A percentile compares a stretch with the other conserved stretches of the same genome.
Conservation (phyloP, 805 yeast genomes). For the Monosporozyma aquatica region DNA sequence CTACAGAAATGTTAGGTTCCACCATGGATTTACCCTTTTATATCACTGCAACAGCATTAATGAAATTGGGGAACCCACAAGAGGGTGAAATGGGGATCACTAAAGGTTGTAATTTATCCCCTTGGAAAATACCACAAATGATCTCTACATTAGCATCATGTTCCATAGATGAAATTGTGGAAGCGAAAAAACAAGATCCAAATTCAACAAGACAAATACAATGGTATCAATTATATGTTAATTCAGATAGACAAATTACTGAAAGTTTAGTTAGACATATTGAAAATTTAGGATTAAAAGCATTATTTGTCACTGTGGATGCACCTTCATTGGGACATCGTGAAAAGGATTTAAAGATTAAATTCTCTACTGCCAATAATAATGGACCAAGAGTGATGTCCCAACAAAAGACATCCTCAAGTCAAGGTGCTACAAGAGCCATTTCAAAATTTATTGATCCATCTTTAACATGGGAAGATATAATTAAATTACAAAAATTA, state of each 20-base stretch:
- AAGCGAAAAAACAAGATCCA: conserved; percentile 44
- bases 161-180: conserved; percentile 77
- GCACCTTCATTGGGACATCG: conserved; percentile 89
- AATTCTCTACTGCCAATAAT: conserved; percentile 36
- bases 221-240: conserved; percentile 86
- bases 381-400: conserved; percentile 29
- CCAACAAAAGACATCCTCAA: conserved; percentile 36
- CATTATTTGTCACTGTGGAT: conserved; percentile 82
- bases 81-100: conserved; percentile 89
- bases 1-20: conserved; percentile 70
- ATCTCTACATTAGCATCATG: conserved; percentile 86
- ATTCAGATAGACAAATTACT: conserved; percentile 61
- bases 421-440: conserved; percentile 86
- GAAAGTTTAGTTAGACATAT: conserved; percentile 57
- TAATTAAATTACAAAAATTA: conserved; percentile 43
- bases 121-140: conserved; percentile 63
- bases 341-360: conserved; percentile 75
- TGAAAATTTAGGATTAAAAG: conserved; percentile 65
- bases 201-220: conserved; percentile 44
- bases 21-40: conserved; percentile 71
- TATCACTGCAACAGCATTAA: conserved; percentile 85
- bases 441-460: conserved; percentile 79
- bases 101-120: conserved; percentile 65
- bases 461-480: conserved; percentile 54
- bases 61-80: conserved; percentile 73